phyloP scores from a whole-genome alignment of 352 stramenopile genomes.

The Phytophthora melonis region DNA sequence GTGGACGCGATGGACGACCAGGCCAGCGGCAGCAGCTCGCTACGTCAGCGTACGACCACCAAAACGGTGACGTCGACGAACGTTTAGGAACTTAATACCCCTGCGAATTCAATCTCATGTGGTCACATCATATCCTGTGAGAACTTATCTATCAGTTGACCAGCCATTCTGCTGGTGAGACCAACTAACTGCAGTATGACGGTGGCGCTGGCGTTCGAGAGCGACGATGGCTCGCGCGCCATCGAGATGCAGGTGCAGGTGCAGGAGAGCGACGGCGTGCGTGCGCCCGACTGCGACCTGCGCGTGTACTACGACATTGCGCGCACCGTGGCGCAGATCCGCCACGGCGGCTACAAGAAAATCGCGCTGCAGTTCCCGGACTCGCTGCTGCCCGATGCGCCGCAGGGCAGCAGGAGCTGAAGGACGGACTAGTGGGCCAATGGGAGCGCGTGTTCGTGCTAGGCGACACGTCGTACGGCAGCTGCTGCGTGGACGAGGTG shows the following conservation, averaged over 20 bases:
- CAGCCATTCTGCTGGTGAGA: slow-evolving; percentile 19
- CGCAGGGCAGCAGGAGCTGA: slow-evolving; percentile 81
- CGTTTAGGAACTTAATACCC: slow-evolving; percentile 26
- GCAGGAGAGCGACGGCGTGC: slow-evolving; percentile 63
- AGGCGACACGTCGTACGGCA: slow-evolving; percentile 96
- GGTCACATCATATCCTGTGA: slow-evolving; percentile 7
- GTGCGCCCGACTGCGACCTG: slow-evolving; percentile 47
- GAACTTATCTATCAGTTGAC: slow-evolving; percentile 2
- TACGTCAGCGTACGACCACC: slow-evolving; percentile 61
- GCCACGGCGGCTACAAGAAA: slow-evolving; percentile 60
- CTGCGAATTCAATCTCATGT: slow-evolving; percentile 31
- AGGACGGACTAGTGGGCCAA: slow-evolving; percentile 51
- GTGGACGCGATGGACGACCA: slow-evolving; percentile 48
- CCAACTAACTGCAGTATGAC: slow-evolving; percentile 48
- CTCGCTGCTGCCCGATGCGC: slow-evolving; percentile 91
- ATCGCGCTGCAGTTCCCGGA: slow-evolving; percentile 97
- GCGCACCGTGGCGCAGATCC: slow-evolving; percentile 72
- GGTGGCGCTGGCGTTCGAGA: slow-evolving; percentile 81
- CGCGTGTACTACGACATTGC: slow-evolving; percentile 71
- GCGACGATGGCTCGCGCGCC: slow-evolving; percentile 80
- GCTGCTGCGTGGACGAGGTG: slow-evolving; percentile 97
- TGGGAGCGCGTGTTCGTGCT: slow-evolving; percentile 92
- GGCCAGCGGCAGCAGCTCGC: slow-evolving; percentile 29
- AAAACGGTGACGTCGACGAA: slow-evolving; percentile 30
- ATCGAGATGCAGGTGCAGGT: slow-evolving; percentile 76